Conservation (phyloP, 2,329 filamentous ascomycete species). For the Trichoderma simmonsii region DNA sequence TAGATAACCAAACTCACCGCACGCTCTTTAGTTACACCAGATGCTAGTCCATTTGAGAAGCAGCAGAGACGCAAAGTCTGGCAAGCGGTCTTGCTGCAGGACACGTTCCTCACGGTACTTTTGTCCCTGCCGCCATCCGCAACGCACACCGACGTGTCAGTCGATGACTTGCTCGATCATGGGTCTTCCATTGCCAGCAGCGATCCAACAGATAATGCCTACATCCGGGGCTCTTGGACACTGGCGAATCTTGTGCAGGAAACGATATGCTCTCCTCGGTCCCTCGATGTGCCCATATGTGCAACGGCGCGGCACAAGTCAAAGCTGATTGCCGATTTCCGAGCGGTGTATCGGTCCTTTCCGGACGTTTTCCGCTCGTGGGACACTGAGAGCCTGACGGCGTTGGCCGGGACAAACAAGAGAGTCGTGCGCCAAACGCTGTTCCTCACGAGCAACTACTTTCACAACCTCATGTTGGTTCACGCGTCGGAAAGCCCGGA, state of each 20-base stretch:
- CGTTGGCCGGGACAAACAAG: conserved; percentile 57
- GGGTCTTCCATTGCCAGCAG: conserved; percentile 54
- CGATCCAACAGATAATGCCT: conserved; percentile 64
- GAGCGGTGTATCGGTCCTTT: conserved; percentile 68
- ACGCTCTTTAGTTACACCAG: conserved; percentile 51
- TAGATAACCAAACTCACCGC: not conserved
- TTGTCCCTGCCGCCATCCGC: conserved; percentile 74
- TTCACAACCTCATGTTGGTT: conserved; percentile 77
- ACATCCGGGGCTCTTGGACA: conserved; percentile 74
- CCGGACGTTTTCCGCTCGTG: conserved; percentile 68
- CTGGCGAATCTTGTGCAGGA: conserved; percentile 76
- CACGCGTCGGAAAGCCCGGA: conserved; percentile 67
- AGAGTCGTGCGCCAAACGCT: conserved; percentile 70
- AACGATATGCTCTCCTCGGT: conserved; percentile 70
- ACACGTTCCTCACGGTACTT: conserved; percentile 76
- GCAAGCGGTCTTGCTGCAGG: conserved; percentile 77
- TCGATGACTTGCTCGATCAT: conserved; percentile 70
- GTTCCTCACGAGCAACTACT: conserved; percentile 78
- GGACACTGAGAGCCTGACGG: conserved; percentile 57
- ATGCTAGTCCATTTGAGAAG: conserved; percentile 68
- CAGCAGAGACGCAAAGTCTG: conserved; percentile 76
- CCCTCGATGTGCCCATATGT: conserved; percentile 69
- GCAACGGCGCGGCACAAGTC: conserved; percentile 66
- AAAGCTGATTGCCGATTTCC: conserved; percentile 66
- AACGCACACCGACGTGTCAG: conserved; percentile 74